A percentile compares a stretch with the other conserved stretches of the same genome.
Evolutionary conservation across 2,329 filamentous ascomycete species (phyloP).

Genomic region (Arthrobotrys conoides): DNA sequence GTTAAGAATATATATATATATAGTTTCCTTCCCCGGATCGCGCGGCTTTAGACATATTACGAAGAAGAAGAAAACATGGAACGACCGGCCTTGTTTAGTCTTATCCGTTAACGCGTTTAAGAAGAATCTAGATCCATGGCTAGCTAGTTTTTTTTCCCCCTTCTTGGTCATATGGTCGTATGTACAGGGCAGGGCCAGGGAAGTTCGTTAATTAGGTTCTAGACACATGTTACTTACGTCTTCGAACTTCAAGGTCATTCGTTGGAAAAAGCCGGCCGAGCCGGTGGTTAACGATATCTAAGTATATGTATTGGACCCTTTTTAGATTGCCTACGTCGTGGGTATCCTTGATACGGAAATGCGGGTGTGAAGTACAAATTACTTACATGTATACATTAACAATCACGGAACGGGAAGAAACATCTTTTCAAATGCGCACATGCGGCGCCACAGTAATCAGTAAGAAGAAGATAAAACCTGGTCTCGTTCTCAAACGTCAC

Average conservation of each 20-base stretch:
- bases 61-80: too few relatives aligned
- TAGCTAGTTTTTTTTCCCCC: neutral
- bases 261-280: neutral
- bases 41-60: too few relatives aligned
- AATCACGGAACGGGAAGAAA: neutral
- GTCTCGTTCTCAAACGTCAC: too few relatives aligned
- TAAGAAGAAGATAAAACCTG: neutral
- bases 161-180: neutral
- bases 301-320: constrained; percentile 2
- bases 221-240: neutral
- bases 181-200: neutral
- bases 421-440: too few relatives aligned
- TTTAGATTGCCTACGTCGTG: neutral
- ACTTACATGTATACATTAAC: too few relatives aligned
- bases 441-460: neutral
- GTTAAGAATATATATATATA: too few relatives aligned
- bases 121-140: neutral
- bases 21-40: too few relatives aligned
- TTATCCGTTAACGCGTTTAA: too few relatives aligned
- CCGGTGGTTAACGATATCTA: neutral
- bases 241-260: neutral
- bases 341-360: constrained; percentile 28
- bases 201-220: neutral
- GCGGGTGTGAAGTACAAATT: too few relatives aligned
- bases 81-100: too few relatives aligned